Conservation (phyloP, 2,329 filamentous ascomycete species). For the Ceratocystis harringtonii region DNA sequence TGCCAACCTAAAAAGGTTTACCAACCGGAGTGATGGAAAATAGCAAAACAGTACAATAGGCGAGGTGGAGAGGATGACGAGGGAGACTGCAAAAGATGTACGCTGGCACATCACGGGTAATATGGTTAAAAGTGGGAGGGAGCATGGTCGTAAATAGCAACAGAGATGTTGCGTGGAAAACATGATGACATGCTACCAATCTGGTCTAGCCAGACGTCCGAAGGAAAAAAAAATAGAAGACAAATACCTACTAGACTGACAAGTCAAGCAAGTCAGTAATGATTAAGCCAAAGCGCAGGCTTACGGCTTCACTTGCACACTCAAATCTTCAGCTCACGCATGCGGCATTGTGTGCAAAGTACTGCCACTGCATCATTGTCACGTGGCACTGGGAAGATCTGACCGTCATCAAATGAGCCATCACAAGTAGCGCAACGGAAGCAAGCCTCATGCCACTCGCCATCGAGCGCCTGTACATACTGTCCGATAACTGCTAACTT, state of each 20-base stretch:
- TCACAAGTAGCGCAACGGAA: conserved; percentile 61
- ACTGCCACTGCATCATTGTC: conserved; percentile 34
- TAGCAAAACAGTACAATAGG: neutral
- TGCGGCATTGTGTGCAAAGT: conserved; percentile 46
- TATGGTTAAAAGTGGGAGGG: neutral
- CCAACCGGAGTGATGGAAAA: neutral
- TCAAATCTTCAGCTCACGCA: conserved; percentile 42
- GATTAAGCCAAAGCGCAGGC: neutral
- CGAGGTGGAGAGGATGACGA: neutral
- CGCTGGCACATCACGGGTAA: neutral
- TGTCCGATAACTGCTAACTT: conserved; percentile 72
- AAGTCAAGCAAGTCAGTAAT: neutral
- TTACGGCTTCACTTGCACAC: neutral
- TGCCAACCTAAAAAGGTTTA: neutral
- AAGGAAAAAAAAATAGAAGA: neutral
- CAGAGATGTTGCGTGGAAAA: neutral
- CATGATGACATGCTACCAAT: neutral
- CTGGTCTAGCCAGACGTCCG: neutral
- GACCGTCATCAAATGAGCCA: conserved; percentile 47
- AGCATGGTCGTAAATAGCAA: neutral
- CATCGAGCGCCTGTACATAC: conserved; percentile 75
- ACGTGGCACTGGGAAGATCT: conserved; percentile 44
- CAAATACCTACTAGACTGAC: conserved; percentile 1
- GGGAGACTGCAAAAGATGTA: neutral
- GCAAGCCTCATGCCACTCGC: conserved; percentile 86